Evolutionary conservation across 306 rosid genomes (phyloP).

Genomic region (Malus sylvestris): DNA sequence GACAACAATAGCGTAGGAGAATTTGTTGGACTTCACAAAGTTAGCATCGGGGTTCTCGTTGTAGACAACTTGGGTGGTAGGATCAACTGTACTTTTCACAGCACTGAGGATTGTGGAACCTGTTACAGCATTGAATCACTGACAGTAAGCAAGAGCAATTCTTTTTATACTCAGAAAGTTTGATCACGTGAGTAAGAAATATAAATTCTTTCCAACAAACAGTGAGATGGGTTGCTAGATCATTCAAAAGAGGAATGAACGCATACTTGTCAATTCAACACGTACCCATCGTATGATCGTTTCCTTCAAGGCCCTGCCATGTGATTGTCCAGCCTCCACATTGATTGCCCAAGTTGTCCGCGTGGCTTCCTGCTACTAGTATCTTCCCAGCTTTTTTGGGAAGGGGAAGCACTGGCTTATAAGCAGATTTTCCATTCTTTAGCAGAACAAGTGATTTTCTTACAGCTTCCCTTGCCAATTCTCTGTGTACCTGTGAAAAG

Average conservation of each 20-base stretch:
- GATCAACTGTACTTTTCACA: constrained; percentile 57
- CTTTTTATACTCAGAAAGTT: background rate
- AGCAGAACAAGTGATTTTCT: constrained; percentile 78
- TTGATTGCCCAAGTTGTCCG: constrained; percentile 81
- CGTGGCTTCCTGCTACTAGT: constrained; percentile 82
- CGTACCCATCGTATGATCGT: constrained; percentile 65
- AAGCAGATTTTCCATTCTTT: constrained; percentile 59
- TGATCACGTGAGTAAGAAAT: background rate
- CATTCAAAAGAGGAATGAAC: background rate
- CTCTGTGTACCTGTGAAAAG: constrained; percentile 67
- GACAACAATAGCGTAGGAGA: constrained; percentile 61
- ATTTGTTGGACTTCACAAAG: constrained; percentile 55
- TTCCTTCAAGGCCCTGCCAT: constrained; percentile 87
- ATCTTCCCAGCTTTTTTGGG: constrained; percentile 74
- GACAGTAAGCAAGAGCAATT: no score
- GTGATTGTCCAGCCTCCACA: constrained; percentile 99
- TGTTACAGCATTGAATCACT: constrained; percentile 4
- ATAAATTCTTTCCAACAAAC: background rate
- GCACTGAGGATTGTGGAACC: constrained; percentile 88
- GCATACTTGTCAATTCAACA: background rate
- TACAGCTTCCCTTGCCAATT: constrained; percentile 91
- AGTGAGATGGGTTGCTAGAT: background rate
- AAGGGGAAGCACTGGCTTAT: constrained; percentile 70
- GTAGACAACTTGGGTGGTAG: constrained; percentile 61
- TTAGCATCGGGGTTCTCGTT: constrained; percentile 56